phyloP scores from a whole-genome alignment of 179 eudicot species.

The Beta corolliflora region DNA sequence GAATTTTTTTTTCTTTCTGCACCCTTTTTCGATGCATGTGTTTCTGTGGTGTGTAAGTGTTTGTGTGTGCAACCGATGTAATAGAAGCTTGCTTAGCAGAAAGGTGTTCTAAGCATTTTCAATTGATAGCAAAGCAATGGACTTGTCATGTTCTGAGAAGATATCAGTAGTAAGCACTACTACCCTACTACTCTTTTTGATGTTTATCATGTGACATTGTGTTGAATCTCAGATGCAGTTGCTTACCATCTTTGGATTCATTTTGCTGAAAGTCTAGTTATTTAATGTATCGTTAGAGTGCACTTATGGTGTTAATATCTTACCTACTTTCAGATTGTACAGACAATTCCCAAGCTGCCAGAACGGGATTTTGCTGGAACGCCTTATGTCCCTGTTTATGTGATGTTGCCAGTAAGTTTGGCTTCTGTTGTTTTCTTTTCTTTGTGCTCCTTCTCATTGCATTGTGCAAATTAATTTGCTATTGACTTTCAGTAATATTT shows the following conservation, averaged over 20 bases:
- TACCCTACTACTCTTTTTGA: not conserved
- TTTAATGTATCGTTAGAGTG: not conserved
- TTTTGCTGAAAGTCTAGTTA: not conserved
- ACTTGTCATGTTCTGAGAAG: not conserved
- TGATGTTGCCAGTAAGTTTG: conserved; percentile 77
- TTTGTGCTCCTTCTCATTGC: not conserved
- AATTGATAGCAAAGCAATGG: not conserved
- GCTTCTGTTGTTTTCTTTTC: not conserved
- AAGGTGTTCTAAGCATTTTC: not conserved
- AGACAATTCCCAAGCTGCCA: conserved; percentile 36
- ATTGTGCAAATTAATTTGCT: not conserved
- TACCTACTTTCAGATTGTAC: conserved; percentile 31
- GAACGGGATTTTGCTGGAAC: conserved; percentile 77
- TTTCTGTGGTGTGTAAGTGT: not conserved
- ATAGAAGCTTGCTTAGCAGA: not conserved
- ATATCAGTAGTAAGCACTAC: not conserved
- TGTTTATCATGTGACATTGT: not conserved
- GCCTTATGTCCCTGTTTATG: conserved; percentile 72
- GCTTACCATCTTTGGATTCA: not conserved
- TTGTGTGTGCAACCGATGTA: not conserved
- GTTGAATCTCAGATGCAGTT: not conserved
- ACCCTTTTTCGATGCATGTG: not conserved
- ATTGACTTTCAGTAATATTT: not conserved
- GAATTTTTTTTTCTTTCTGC: too few relatives aligned
- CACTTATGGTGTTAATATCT: not conserved